Evolutionary conservation across 2,329 filamentous ascomycete genomes (phyloP).

Genomic region (Cladophialophora immunda): DNA sequence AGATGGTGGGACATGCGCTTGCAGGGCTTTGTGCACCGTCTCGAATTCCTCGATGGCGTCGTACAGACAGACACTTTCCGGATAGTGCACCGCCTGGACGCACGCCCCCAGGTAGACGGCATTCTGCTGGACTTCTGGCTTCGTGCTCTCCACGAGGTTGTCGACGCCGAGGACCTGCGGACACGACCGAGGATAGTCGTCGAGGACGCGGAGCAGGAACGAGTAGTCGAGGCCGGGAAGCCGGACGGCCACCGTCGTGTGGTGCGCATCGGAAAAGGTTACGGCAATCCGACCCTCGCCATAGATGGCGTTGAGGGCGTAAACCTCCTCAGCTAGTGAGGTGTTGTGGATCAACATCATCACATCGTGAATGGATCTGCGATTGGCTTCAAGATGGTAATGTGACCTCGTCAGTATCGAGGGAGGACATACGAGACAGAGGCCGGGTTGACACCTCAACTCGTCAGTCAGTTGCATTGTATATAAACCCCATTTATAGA

Average conservation of each 20-base stretch:
- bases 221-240: conserved; percentile 14
- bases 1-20: not conserved
- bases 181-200: conserved; percentile 12
- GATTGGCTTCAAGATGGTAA: not conserved
- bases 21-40: not conserved
- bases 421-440: not conserved
- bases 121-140: conserved; percentile 9
- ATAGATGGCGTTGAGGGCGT: conserved; percentile 29
- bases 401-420: too few species aligned
- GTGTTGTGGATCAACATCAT: conserved; percentile 13
- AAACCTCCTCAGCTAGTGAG: conserved; percentile 21
- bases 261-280: conserved; percentile 18
- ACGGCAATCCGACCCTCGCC: conserved; percentile 7
- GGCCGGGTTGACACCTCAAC: too few species aligned
- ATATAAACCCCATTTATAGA: too few species aligned
- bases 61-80: conserved; percentile 19
- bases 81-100: conserved; percentile 13
- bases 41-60: conserved; percentile 24
- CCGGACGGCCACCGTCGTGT: conserved; percentile 20
- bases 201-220: conserved; percentile 23
- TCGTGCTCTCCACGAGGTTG: conserved; percentile 15
- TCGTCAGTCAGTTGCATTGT: too few species aligned
- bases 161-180: conserved; percentile 25
- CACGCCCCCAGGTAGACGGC: conserved; percentile 21
- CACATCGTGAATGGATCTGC: not conserved